A percentile compares a stretch with the other conserved stretches of the same genome.
Conservation (phyloP, 345 rosid species). For the Brassica juncea region DNA sequence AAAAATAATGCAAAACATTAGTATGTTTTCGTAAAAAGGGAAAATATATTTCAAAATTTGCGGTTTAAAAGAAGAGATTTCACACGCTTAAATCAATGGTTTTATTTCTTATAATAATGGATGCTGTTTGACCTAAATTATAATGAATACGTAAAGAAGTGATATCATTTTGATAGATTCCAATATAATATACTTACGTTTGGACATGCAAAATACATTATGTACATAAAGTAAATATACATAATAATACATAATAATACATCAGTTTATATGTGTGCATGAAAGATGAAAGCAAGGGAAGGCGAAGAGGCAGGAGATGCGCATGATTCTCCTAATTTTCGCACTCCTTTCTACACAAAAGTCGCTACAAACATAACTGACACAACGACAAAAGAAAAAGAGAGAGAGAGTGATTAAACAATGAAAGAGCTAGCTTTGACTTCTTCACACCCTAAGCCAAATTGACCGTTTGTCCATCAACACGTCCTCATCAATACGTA, state of each 20-base stretch:
- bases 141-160: not conserved
- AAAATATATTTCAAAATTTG: not conserved
- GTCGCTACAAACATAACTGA: slow-evolving; percentile 34
- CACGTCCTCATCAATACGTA: slow-evolving; percentile 21
- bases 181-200: not conserved
- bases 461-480: slow-evolving; percentile 32
- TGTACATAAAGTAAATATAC: not conserved
- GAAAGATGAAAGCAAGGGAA: slow-evolving; percentile 11
- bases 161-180: not conserved
- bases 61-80: not conserved
- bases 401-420: not conserved
- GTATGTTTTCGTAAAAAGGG: not conserved
- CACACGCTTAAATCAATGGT: not conserved
- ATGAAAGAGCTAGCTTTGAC: slow-evolving; percentile 29
- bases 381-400: slow-evolving; percentile 12
- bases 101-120: not conserved
- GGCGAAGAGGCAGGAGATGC: slow-evolving; percentile 24
- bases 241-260: too few relatives aligned
- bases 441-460: slow-evolving; percentile 23
- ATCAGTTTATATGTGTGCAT: not conserved
- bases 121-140: not conserved
- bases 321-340: slow-evolving; percentile 30
- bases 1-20: not conserved
- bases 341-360: slow-evolving; percentile 20
- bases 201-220: too few relatives aligned